A percentile compares a stretch with the other conserved stretches of the same genome.
These are phyloP conservation scores for Thermothielavioides terrestris DNA, from an alignment of 495 filamentous ascomycete species.

Conservation along the genomic window DNA sequence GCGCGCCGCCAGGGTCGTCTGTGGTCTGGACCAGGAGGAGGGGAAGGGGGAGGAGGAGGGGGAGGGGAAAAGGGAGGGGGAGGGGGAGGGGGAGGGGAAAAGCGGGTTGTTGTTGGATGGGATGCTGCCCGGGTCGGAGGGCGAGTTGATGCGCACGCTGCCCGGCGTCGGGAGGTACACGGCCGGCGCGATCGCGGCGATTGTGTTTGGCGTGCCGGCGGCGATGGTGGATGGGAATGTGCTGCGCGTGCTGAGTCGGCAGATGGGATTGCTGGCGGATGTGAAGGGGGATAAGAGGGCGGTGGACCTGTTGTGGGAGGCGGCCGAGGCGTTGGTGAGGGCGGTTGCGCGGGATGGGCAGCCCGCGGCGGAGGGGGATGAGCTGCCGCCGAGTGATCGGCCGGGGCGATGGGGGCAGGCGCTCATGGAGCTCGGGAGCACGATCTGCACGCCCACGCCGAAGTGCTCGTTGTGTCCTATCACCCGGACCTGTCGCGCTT, in stretches of 20 bases:
- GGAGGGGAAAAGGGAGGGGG: not conserved
- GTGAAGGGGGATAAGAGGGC: constrained; percentile 32
- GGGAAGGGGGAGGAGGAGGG: not conserved
- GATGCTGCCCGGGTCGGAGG: constrained; percentile 26
- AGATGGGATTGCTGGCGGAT: constrained; percentile 34
- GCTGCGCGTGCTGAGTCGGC: constrained; percentile 35
- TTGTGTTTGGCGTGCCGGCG: constrained; percentile 35
- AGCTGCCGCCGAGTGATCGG: constrained; percentile 21
- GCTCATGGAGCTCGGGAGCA: constrained; percentile 43
- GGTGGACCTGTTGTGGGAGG: constrained; percentile 35
- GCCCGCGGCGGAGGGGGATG: not conserved
- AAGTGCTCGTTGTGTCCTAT: constrained; percentile 36
- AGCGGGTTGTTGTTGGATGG: too few species aligned
- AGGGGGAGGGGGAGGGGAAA: not conserved
- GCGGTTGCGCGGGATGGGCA: constrained; percentile 25
- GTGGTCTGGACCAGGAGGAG: too few species aligned
- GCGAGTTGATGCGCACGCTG: constrained; percentile 24
- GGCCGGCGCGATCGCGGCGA: constrained; percentile 38
- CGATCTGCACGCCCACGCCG: constrained; percentile 40
- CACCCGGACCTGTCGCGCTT: constrained; percentile 34
- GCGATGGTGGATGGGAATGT: constrained; percentile 45
- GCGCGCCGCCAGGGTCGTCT: constrained; percentile 30
- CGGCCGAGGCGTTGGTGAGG: constrained; percentile 31
- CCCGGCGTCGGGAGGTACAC: constrained; percentile 42
- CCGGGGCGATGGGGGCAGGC: constrained; percentile 41